These are phyloP conservation scores for Aulographum hederae DNA, from an alignment of 2,329 filamentous ascomycete species.

Conservation along the genomic window DNA sequence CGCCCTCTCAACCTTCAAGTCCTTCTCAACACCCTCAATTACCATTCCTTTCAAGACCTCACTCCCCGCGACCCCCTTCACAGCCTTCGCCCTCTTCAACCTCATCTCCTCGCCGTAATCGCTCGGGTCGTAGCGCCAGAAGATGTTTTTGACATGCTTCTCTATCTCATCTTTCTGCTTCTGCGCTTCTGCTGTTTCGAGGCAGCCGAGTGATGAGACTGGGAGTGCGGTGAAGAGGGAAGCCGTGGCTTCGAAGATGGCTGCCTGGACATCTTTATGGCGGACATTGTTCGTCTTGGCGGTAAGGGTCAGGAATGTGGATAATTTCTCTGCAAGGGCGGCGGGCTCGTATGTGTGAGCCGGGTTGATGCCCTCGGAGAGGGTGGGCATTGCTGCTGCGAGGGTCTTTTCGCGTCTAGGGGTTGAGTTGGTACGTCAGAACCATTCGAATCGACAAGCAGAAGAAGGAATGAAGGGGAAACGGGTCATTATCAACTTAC, in stretches of 20 bases:
- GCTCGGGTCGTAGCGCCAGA: slow-evolving; percentile 8
- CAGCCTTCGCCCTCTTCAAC: slow-evolving; percentile 12
- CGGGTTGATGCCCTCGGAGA: slow-evolving; percentile 9
- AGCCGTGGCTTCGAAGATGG: slow-evolving; percentile 10
- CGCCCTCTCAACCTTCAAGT: no score
- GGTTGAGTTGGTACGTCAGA: no score
- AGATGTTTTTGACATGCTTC: slow-evolving; percentile 1
- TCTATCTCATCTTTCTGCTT: no score
- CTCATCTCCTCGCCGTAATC: slow-evolving; percentile 11
- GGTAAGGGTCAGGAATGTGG: slow-evolving; percentile 8
- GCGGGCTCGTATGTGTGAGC: neutral
- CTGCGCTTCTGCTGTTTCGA: no score
- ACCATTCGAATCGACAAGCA: no score
- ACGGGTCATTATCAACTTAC: no score
- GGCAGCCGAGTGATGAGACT: neutral
- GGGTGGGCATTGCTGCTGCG: slow-evolving; percentile 9
- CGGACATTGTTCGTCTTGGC: slow-evolving; percentile 9
- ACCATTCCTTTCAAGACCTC: no score
- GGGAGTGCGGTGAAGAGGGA: slow-evolving; percentile 8
- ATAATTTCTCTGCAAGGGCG: slow-evolving; percentile 1
- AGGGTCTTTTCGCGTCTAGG: slow-evolving; percentile 5
- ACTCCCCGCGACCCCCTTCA: slow-evolving; percentile 8
- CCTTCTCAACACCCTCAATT: no score
- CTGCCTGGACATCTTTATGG: slow-evolving; percentile 9
- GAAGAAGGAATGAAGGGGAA: no score